Percentiles rank a stretch among this genome's conserved stretches.
Evolutionary conservation across 352 stramenopile genomes (phyloP).

Genomic region (Globisporangium nunn): DNA sequence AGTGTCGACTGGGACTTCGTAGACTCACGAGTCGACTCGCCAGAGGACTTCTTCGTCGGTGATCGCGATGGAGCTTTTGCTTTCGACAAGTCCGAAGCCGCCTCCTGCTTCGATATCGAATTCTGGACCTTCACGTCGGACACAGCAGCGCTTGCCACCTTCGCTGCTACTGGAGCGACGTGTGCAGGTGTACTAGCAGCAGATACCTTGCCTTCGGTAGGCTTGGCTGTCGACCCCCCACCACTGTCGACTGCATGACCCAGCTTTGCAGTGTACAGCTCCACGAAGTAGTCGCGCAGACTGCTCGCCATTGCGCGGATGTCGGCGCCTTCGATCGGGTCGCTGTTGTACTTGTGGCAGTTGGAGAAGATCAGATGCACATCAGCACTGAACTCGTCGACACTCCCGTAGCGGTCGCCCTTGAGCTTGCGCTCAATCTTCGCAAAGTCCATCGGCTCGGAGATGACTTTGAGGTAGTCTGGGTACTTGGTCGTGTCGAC

Average conservation of each 20-base stretch:
- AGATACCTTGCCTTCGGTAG: not conserved
- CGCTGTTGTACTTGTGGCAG: slow-evolving; percentile 87
- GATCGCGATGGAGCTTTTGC: slow-evolving; percentile 3
- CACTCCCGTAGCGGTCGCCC: slow-evolving; percentile 63
- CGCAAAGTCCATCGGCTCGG: slow-evolving; percentile 82
- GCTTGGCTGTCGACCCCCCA: slow-evolving; percentile 12
- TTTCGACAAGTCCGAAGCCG: slow-evolving; percentile 1
- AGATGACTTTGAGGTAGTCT: slow-evolving; percentile 74
- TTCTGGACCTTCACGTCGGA: not conserved
- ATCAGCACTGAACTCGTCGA: slow-evolving; percentile 79
- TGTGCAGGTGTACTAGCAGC: not conserved
- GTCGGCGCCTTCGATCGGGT: slow-evolving; percentile 77
- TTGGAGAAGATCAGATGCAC: slow-evolving; percentile 87
- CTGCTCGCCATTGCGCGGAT: slow-evolving; percentile 84
- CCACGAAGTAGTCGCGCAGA: slow-evolving; percentile 72
- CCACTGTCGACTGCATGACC: slow-evolving; percentile 13
- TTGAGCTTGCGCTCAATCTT: slow-evolving; percentile 88
- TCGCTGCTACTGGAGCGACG: not conserved
- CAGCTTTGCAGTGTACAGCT: slow-evolving; percentile 68
- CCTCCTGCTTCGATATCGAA: not conserved
- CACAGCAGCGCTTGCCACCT: not conserved
- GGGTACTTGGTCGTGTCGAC: slow-evolving; percentile 84
- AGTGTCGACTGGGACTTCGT: not conserved
- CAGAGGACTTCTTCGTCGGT: slow-evolving; percentile 1
- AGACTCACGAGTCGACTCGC: not conserved